Percentiles rank a stretch among this genome's conserved stretches.
These are phyloP conservation scores for Saussurea involucrata DNA, from an alignment of 129 eudicot species.

Conservation along the genomic window DNA sequence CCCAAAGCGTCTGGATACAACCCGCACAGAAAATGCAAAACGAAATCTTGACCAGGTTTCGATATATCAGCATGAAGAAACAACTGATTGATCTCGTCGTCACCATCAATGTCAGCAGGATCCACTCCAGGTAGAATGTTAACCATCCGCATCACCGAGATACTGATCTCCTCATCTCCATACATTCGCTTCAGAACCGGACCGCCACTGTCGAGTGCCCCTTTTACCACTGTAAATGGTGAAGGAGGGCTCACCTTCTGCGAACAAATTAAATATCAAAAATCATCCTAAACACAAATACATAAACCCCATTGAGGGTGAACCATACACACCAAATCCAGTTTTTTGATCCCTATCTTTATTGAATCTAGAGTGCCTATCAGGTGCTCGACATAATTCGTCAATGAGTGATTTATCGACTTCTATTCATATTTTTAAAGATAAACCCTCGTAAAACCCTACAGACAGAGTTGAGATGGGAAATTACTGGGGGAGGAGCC, in stretches of 20 bases:
- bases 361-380: conserved; percentile 8
- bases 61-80: conserved; percentile 74
- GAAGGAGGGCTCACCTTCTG: conserved; percentile 87
- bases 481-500: conserved; percentile 72
- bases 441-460: conserved; percentile 14
- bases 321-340: not conserved
- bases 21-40: conserved; percentile 83
- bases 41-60: conserved; percentile 56
- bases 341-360: not conserved
- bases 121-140: conserved; percentile 46
- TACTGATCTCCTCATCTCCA: conserved; percentile 75
- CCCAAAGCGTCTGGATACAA: conserved; percentile 91
- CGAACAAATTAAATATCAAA: not conserved
- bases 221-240: conserved; percentile 68
- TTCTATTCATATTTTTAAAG: not conserved
- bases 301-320: conserved; percentile 3
- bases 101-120: conserved; percentile 49
- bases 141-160: conserved; percentile 76
- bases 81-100: conserved; percentile 69
- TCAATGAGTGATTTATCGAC: not conserved
- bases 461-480: not conserved
- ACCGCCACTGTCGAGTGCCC: conserved; percentile 70
- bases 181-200: conserved; percentile 60
- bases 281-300: not conserved
- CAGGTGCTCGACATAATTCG: conserved; percentile 25